Conservation (phyloP, 257 asterid genomes). For the Cynanchum wilfordii region DNA sequence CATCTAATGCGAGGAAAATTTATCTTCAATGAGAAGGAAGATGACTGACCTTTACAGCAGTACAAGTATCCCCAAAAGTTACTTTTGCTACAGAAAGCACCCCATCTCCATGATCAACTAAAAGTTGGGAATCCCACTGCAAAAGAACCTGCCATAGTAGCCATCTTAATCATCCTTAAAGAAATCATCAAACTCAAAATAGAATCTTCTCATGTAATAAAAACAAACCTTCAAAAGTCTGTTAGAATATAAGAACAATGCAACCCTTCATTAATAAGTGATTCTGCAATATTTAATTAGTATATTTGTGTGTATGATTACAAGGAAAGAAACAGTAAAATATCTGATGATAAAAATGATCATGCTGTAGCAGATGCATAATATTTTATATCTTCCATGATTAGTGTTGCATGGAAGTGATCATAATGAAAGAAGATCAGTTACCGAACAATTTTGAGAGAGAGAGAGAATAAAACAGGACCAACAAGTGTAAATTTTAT, state of each 20-base stretch:
- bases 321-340: too few species aligned
- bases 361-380: not conserved
- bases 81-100: constrained; percentile 69
- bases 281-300: not conserved
- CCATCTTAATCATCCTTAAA: constrained; percentile 64
- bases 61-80: constrained; percentile 47
- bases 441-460: not conserved
- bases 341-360: too few species aligned
- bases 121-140: constrained; percentile 63
- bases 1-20: not conserved
- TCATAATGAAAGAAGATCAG: not conserved
- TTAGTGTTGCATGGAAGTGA: not conserved
- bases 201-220: constrained; percentile 89
- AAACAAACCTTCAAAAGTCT: constrained; percentile 68
- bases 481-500: too few species aligned
- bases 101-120: constrained; percentile 68
- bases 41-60: constrained; percentile 27
- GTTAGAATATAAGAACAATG: constrained; percentile 15
- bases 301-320: too few species aligned
- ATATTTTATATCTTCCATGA: not conserved
- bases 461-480: too few species aligned
- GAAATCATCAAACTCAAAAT: constrained; percentile 70
- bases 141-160: constrained; percentile 64
- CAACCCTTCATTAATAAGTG: constrained; percentile 30
- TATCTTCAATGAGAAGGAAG: not conserved